phyloP scores from a whole-genome alignment of 148 eudicot genomes.

The Vaccinium vitisidaea region DNA sequence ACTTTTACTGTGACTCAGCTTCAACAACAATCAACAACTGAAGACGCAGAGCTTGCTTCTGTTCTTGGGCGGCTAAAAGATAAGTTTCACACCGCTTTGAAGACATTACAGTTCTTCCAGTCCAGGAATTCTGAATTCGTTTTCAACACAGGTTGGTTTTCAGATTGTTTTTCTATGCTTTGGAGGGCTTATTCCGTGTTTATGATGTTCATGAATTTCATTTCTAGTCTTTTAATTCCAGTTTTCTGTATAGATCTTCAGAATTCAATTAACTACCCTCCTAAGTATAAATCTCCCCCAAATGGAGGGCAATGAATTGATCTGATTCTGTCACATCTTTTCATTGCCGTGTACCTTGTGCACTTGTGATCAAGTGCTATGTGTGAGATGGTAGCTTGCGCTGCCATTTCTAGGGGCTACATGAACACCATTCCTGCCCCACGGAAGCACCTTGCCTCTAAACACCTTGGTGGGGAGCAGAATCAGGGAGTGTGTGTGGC shows the following conservation, averaged over 20 bases:
- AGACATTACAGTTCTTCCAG: conserved; percentile 60
- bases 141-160: conserved; percentile 76
- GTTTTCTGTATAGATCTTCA: background rate
- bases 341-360: background rate
- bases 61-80: conserved; percentile 51
- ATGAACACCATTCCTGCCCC: background rate
- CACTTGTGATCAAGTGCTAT: background rate
- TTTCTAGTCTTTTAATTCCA: background rate
- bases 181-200: background rate
- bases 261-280: background rate
- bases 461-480: background rate
- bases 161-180: background rate
- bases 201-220: background rate
- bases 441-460: background rate
- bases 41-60: conserved; percentile 63
- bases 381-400: no score
- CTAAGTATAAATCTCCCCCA: background rate
- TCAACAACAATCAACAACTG: conserved; percentile 51
- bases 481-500: background rate
- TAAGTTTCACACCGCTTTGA: conserved; percentile 55
- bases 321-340: background rate
- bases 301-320: background rate
- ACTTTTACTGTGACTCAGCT: conserved; percentile 41
- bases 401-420: background rate
- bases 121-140: conserved; percentile 72